phyloP scores from a whole-genome alignment of 345 rosid genomes.

The Aquilaria malaccensis region DNA sequence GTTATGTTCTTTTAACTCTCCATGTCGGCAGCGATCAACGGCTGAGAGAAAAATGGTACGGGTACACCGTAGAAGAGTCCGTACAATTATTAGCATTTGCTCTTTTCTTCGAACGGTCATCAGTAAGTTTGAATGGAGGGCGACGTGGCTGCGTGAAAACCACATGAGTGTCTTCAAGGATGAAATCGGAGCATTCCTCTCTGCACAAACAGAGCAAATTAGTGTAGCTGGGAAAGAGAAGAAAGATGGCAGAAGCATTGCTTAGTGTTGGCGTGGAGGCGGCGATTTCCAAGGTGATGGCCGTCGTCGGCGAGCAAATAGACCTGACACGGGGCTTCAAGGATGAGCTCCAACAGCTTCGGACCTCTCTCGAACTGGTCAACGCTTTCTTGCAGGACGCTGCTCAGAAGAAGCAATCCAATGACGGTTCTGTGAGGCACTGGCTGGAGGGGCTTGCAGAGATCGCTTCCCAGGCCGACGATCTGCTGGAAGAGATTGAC shows the following conservation, averaged over 20 bases:
- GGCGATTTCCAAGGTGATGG: neutral
- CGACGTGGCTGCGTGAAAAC: too few species aligned
- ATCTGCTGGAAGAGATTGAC: constrained; percentile 16
- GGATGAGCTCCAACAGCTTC: constrained; percentile 3
- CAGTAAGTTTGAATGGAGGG: too few species aligned
- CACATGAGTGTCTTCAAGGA: too few species aligned
- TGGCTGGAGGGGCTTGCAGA: constrained; percentile 19
- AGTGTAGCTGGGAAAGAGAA: neutral
- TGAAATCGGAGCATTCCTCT: too few species aligned
- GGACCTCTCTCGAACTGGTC: neutral
- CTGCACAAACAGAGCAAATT: too few species aligned
- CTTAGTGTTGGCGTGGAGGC: neutral
- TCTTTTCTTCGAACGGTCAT: too few species aligned
- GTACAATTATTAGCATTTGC: too few species aligned
- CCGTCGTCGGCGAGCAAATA: neutral
- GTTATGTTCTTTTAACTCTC: too few species aligned
- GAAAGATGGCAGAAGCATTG: constrained; percentile 1
- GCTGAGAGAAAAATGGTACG: too few species aligned
- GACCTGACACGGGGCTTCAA: constrained; percentile 3
- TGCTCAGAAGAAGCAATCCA: constrained; percentile 6
- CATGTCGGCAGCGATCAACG: too few species aligned
- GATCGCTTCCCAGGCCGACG: constrained; percentile 16
- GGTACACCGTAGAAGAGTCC: too few species aligned
- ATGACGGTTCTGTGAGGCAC: neutral
- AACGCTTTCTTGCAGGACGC: constrained; percentile 21